Conservation (phyloP, 768 basidiomycete genomes). For the Phlebiopsis flavidoalba region DNA sequence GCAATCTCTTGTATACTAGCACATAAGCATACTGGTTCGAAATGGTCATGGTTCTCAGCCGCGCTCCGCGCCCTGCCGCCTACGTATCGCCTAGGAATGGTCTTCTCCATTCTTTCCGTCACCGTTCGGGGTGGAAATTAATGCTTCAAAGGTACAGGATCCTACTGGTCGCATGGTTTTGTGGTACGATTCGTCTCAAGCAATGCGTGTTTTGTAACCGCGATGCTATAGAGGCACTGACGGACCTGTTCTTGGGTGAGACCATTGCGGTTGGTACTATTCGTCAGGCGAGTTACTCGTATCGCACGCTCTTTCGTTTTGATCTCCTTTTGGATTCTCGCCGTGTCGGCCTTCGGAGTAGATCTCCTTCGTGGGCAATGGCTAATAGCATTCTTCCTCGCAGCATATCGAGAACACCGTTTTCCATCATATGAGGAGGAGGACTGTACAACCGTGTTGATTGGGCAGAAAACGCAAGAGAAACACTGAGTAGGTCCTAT, state of each 20-base stretch:
- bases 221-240: constrained; percentile 81
- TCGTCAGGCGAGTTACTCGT: constrained; percentile 52
- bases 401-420: constrained; percentile 61
- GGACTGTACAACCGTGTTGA: constrained; percentile 66
- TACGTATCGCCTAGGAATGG: constrained; percentile 72
- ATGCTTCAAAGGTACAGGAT: constrained; percentile 67
- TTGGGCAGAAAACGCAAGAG: constrained; percentile 71
- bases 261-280: constrained; percentile 52
- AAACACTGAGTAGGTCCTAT: constrained; percentile 76
- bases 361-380: constrained; percentile 78
- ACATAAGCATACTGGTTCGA: constrained; percentile 83
- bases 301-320: constrained; percentile 82
- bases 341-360: constrained; percentile 64
- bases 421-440: constrained; percentile 65
- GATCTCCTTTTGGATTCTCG: constrained; percentile 82
- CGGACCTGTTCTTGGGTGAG: constrained; percentile 63
- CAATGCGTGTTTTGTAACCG: constrained; percentile 92
- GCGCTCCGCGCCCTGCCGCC: constrained; percentile 76
- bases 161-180: constrained; percentile 86
- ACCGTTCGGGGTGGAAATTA: constrained; percentile 67
- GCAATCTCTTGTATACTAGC: constrained; percentile 79
- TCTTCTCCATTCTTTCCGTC: constrained; percentile 57
- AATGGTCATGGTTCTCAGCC: constrained; percentile 82
- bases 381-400: constrained; percentile 74
- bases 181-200: constrained; percentile 75